These are phyloP conservation scores for Parasitella parasitica DNA, from an alignment of 371 early-diverging fungal species.

Conservation along the genomic window DNA sequence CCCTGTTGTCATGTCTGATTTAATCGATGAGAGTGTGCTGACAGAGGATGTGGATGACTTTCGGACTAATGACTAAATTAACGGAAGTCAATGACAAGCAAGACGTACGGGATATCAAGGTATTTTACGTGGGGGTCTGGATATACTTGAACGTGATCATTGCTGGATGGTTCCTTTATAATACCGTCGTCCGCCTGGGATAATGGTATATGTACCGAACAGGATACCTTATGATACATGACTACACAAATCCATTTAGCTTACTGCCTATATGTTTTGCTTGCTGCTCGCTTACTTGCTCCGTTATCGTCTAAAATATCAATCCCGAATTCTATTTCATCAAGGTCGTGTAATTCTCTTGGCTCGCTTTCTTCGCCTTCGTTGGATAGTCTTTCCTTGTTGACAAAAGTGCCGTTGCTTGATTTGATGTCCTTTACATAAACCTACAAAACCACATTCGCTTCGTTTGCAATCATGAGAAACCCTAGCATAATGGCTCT, in stretches of 20 bases:
- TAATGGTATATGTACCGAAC: slow-evolving; percentile 49
- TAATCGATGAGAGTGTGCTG: slow-evolving; percentile 2
- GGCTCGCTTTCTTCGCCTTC: slow-evolving; percentile 70
- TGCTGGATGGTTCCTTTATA: slow-evolving; percentile 22
- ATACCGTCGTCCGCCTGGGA: slow-evolving; percentile 38
- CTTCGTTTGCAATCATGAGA: background rate
- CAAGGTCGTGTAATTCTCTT: slow-evolving; percentile 60
- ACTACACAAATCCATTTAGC: slow-evolving; percentile 30
- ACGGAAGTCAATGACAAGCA: background rate
- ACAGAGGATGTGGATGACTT: slow-evolving; percentile 12
- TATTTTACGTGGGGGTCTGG: slow-evolving; percentile 5
- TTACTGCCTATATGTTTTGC: background rate
- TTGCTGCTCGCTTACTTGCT: slow-evolving; percentile 19
- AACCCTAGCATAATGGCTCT: no score
- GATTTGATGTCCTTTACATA: slow-evolving; percentile 79
- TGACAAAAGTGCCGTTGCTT: slow-evolving; percentile 88
- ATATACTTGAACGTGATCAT: slow-evolving; percentile 1
- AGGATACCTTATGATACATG: slow-evolving; percentile 71
- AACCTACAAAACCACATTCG: slow-evolving; percentile 37
- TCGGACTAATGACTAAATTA: slow-evolving; percentile 1
- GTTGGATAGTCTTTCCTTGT: slow-evolving; percentile 69
- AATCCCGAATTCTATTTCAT: slow-evolving; percentile 84
- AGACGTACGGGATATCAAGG: no score
- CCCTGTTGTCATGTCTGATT: background rate
- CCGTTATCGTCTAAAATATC: slow-evolving; percentile 76